Conservation (phyloP, 768 basidiomycete genomes). For the Hypholoma fasciculare region DNA sequence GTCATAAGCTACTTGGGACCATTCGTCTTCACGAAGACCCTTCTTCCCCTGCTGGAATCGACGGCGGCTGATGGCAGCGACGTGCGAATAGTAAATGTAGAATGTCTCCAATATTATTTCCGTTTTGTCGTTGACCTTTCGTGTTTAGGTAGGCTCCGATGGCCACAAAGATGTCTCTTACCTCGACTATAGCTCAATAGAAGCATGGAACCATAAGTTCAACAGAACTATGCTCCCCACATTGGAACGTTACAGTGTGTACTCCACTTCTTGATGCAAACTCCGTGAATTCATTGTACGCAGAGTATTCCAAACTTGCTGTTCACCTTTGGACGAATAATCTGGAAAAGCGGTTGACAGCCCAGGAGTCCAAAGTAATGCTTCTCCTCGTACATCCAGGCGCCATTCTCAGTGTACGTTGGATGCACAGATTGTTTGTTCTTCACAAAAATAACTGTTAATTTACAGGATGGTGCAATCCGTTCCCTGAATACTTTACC, state of each 20-base stretch:
- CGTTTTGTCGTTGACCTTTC: not conserved
- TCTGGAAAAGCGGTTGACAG: conserved; percentile 19
- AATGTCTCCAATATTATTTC: not conserved
- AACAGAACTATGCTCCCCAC: conserved; percentile 12
- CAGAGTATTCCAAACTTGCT: conserved; percentile 23
- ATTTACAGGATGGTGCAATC: conserved; percentile 14
- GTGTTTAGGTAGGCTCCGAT: conserved; percentile 14
- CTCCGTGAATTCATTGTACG: not conserved
- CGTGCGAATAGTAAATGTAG: conserved; percentile 24
- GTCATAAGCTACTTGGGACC: conserved; percentile 18
- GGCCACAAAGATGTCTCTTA: conserved; percentile 16
- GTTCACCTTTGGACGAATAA: conserved; percentile 24
- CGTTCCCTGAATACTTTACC: conserved; percentile 18
- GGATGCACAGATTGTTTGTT: not conserved
- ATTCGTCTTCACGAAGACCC: conserved; percentile 25
- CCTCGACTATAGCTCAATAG: conserved; percentile 17
- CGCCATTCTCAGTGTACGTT: conserved; percentile 18
- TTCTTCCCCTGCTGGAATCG: conserved; percentile 23
- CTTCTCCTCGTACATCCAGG: conserved; percentile 21
- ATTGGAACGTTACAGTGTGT: conserved; percentile 18
- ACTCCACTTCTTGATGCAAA: not conserved
- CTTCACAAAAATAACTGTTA: not conserved
- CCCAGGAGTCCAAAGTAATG: conserved; percentile 12
- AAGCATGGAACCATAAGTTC: conserved; percentile 22
- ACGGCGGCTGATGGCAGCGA: conserved; percentile 19